Base-by-base conservation (phyloP, 1,139 yeast genomes). In the Candida sp. region DNA sequence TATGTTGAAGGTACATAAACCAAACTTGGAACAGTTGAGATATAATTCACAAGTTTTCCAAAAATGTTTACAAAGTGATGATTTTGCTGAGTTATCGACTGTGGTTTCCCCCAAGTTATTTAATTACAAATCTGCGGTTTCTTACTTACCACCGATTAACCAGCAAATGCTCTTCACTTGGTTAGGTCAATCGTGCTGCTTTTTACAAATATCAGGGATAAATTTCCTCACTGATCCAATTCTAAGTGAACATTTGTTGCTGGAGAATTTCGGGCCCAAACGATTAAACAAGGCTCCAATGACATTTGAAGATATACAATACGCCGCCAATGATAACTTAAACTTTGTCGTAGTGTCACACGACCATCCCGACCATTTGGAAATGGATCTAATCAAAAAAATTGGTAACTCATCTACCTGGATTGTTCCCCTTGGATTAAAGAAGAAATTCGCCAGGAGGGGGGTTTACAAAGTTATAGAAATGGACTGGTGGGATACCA, bases 321-420 rank as follows among this genome's bases (percentile, higher is more conserved):
- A 61, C 43, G 77, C 78, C 11, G 66, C 77, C 11, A 63, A 68
- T 44, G 55, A 63, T 43, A 65, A 70, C 15, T 79, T 93, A 1
- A 82, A 89, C 52, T 77, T 84, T 45, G 83, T 89, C 2, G 60
- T 91, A 29, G 96, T 91, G 0, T 86, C 96, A 1, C 98, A 91
- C 61, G 95, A 91, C 59, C 98, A 91, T 56, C 98, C 97, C 1
- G 98, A 91, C 61, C 98, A 91, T 66, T 66, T 91, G 40, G 97
- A 91, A 56, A 70, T 79, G 49, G 78, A 73, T 36, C 67, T 86
- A 12, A 77, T 82, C 15, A 68, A 70, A 33, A 61, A 75, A 42
- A 77, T 90, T 47, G 86, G 89, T 8, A 79, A 82, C 51, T 54
- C 66, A 5, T 70, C 82, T 4, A 72, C 79, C 7, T 91, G 98